These are phyloP conservation scores for Colletotrichum gigasporum DNA, from an alignment of 2,329 filamentous ascomycete species.

Conservation along the genomic window DNA sequence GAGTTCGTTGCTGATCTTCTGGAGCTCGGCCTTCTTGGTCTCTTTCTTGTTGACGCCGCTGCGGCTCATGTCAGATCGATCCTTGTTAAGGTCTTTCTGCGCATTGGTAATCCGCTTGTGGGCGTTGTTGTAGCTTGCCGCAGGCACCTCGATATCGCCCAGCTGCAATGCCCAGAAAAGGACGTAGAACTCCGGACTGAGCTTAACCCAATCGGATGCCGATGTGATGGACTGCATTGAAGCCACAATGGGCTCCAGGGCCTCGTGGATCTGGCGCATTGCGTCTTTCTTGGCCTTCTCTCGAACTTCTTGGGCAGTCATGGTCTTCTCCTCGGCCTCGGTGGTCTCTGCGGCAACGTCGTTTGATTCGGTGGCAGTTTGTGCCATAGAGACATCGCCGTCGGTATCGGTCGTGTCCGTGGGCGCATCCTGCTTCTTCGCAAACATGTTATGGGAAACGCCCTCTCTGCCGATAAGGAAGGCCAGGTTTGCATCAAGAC, in stretches of 20 bases:
- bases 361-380: conserved; percentile 33
- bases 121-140: conserved; percentile 81
- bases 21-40: conserved; percentile 74
- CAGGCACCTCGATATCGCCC: conserved; percentile 81
- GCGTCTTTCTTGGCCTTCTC: conserved; percentile 50
- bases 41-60: conserved; percentile 73
- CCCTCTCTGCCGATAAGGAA: conserved; percentile 85
- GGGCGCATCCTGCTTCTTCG: conserved; percentile 36
- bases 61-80: conserved; percentile 77
- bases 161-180: conserved; percentile 93
- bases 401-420: conserved; percentile 55
- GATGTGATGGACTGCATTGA: conserved; percentile 71
- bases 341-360: conserved; percentile 41
- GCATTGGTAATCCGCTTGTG: conserved; percentile 74
- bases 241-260: conserved; percentile 79
- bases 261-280: conserved; percentile 66
- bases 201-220: conserved; percentile 70
- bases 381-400: conserved; percentile 65
- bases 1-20: conserved; percentile 74
- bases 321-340: conserved; percentile 39
- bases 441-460: conserved; percentile 71
- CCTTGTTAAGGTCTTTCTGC: conserved; percentile 72
- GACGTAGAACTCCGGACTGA: conserved; percentile 85
- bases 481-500: conserved; percentile 81
- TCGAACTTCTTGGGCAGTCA: conserved; percentile 36